Conservation (phyloP, 23 red algal genomes). For the Gracilaria vermiculophylla region DNA sequence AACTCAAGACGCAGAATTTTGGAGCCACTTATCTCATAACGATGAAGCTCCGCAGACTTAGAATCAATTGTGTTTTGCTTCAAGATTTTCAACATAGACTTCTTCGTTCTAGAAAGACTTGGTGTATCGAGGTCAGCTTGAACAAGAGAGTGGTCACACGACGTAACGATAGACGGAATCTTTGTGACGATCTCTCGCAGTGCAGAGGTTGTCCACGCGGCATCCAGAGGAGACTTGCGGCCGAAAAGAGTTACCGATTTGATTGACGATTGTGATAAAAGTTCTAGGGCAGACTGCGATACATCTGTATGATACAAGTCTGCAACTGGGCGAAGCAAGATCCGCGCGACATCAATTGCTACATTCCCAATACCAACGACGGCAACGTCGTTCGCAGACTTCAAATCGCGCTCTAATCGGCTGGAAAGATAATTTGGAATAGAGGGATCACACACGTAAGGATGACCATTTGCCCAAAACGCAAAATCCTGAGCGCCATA, state of each 20-base stretch:
- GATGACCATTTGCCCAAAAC: slow-evolving; percentile 90
- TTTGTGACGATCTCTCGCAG: slow-evolving; percentile 47
- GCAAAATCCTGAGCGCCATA: slow-evolving; percentile 80
- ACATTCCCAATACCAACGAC: slow-evolving; percentile 95
- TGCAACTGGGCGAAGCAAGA: slow-evolving; percentile 44
- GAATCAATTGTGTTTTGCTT: not conserved
- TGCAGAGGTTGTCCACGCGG: slow-evolving; percentile 53
- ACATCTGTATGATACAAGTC: slow-evolving; percentile 44
- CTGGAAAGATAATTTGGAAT: not conserved
- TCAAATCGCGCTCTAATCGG: slow-evolving; percentile 3
- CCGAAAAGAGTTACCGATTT: slow-evolving; percentile 39
- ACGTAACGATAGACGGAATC: slow-evolving; percentile 2
- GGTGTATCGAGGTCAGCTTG: not conserved
- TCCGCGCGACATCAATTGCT: slow-evolving; percentile 87
- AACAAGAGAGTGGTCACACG: slow-evolving; percentile 9
- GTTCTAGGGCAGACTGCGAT: not conserved
- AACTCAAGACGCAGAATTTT: slow-evolving; percentile 17
- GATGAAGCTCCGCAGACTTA: slow-evolving; percentile 3
- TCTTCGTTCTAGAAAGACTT: not conserved
- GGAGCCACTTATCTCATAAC: not conserved
- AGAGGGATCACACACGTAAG: slow-evolving; percentile 10
- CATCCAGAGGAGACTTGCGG: slow-evolving; percentile 4
- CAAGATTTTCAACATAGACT: slow-evolving; percentile 44
- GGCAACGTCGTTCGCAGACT: slow-evolving; percentile 21
- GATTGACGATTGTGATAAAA: not conserved